Conservation (phyloP, 352 stramenopile genomes). For the Thalassiosira exigua region DNA sequence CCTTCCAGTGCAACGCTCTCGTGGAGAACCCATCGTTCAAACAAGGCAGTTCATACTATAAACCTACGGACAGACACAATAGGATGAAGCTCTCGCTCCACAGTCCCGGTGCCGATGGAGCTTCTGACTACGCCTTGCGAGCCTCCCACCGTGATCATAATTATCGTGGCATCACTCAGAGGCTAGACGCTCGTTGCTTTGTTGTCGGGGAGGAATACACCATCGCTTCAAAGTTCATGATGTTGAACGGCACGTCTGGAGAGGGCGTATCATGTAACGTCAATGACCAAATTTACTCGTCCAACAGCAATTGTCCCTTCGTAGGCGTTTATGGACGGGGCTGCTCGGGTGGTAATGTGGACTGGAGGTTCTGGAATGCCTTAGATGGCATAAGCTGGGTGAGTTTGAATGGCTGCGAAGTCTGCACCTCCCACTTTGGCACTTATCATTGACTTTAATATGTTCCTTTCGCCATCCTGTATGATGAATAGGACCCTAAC, state of each 20-base stretch:
- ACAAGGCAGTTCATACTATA: slow-evolving; percentile 42
- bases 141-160: slow-evolving; percentile 41
- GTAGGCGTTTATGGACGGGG: slow-evolving; percentile 49
- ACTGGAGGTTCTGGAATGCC: slow-evolving; percentile 60
- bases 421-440: too few species aligned
- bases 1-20: slow-evolving; percentile 43
- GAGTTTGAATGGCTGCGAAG: too few species aligned
- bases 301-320: slow-evolving; percentile 38
- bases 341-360: slow-evolving; percentile 31
- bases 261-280: slow-evolving; percentile 45
- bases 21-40: slow-evolving; percentile 54
- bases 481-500: slow-evolving; percentile 24
- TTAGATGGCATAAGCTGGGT: slow-evolving; percentile 27
- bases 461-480: too few species aligned
- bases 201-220: slow-evolving; percentile 40
- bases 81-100: slow-evolving; percentile 33
- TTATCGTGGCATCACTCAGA: slow-evolving; percentile 45
- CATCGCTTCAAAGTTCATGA: slow-evolving; percentile 58
- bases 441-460: too few species aligned
- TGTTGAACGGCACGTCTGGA: slow-evolving; percentile 42
- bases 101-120: slow-evolving; percentile 37
- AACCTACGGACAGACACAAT: slow-evolving; percentile 23
- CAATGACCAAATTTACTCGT: slow-evolving; percentile 34
- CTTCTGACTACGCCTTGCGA: slow-evolving; percentile 50
- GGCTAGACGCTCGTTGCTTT: slow-evolving; percentile 58